Evolutionary conservation across 208 protist species (phyloP).

Genomic region (Acanthamoeba castellanii): DNA sequence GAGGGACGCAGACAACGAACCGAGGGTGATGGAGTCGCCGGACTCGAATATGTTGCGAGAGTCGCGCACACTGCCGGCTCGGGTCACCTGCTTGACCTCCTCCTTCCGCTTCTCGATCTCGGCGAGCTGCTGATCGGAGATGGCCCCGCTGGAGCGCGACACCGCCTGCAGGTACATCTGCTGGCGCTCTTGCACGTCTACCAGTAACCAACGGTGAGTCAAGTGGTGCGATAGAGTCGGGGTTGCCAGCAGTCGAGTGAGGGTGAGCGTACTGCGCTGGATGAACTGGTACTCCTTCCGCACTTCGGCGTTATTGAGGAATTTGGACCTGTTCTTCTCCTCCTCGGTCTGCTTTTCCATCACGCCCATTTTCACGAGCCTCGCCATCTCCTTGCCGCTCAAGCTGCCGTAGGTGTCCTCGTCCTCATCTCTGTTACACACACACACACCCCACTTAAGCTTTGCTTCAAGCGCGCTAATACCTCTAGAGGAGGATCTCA

Average conservation of each 20-base stretch:
- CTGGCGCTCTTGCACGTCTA: constrained; percentile 23
- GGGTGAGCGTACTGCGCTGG: constrained; percentile 9
- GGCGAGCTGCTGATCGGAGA: constrained; percentile 53
- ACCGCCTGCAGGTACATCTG: constrained; percentile 61
- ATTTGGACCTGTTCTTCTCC: constrained; percentile 53
- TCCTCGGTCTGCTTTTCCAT: constrained; percentile 67
- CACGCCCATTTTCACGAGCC: constrained; percentile 26
- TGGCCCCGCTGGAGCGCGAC: constrained; percentile 21
- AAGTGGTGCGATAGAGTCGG: neutral
- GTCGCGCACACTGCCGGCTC: constrained; percentile 26
- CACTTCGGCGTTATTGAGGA: constrained; percentile 62
- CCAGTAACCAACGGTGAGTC: neutral
- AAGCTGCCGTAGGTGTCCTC: constrained; percentile 52
- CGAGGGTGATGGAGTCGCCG: neutral
- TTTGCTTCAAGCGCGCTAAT: neutral
- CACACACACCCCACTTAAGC: neutral
- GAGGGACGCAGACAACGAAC: neutral
- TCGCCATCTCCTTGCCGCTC: constrained; percentile 22
- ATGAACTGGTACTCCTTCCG: constrained; percentile 47
- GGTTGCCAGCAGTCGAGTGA: neutral
- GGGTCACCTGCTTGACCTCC: constrained; percentile 39
- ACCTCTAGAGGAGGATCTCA: neutral
- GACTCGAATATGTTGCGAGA: constrained; percentile 55
- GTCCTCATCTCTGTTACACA: neutral
- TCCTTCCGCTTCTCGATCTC: constrained; percentile 70